These are phyloP conservation scores for Trypanosoma melophagium DNA, from an alignment of 208 protist species.

Conservation along the genomic window DNA sequence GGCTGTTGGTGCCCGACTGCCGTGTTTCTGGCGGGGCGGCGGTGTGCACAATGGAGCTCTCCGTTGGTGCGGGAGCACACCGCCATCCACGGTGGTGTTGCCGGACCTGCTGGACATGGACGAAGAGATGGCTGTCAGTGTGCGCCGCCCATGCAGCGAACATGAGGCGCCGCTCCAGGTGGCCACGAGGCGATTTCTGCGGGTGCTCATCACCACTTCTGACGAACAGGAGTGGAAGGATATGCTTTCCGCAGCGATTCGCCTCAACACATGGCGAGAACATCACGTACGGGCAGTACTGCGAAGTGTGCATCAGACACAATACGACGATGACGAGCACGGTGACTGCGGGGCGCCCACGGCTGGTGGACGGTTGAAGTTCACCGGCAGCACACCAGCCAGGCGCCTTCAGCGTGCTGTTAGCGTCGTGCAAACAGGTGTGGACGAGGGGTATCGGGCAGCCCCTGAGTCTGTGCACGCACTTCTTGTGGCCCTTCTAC, in stretches of 20 bases:
- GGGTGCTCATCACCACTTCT: conserved; percentile 41
- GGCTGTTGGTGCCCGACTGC: too few relatives aligned
- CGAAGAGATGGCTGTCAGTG: conserved; percentile 12
- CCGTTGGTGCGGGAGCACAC: neutral
- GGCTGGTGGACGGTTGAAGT: neutral
- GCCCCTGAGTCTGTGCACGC: conserved; percentile 15
- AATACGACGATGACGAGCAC: conserved; percentile 17
- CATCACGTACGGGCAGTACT: conserved; percentile 56
- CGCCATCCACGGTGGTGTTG: neutral
- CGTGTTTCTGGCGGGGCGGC: neutral
- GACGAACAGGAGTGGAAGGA: conserved; percentile 61
- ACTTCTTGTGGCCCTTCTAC: conserved; percentile 22
- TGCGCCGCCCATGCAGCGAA: conserved; percentile 9
- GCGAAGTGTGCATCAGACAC: conserved; percentile 32
- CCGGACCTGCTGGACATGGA: conserved; percentile 4
- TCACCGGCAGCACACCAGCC: conserved; percentile 8
- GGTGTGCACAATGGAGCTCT: neutral
- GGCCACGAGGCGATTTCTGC: conserved; percentile 31
- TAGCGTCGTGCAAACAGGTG: conserved; percentile 11
- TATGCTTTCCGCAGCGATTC: conserved; percentile 59
- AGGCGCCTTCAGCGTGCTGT: conserved; percentile 22
- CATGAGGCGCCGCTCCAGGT: neutral
- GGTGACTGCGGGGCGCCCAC: too few relatives aligned
- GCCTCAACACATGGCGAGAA: conserved; percentile 40
- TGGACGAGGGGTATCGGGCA: conserved; percentile 18